A percentile compares a stretch with the other conserved stretches of the same genome.
These are phyloP conservation scores for Trichophyton benhamiae DNA, from an alignment of 2,329 filamentous ascomycete genomes.

Conservation along the genomic window DNA sequence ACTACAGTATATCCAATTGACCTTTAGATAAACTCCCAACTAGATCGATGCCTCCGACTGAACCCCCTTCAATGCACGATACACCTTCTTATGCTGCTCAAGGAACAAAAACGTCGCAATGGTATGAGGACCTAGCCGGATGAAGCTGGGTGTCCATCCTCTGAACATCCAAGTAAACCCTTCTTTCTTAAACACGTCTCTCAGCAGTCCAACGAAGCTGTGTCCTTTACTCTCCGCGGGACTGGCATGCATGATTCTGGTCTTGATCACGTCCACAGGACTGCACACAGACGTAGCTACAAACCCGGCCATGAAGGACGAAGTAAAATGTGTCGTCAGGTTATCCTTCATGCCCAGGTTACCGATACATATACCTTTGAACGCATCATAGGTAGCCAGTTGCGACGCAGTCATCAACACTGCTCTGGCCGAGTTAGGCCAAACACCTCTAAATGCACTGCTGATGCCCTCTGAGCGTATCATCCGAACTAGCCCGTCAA, in stretches of 20 bases:
- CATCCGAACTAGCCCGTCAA: slow-evolving; percentile 81
- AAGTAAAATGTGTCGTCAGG: slow-evolving; percentile 49
- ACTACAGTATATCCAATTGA: neutral
- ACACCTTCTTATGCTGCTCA: slow-evolving; percentile 56
- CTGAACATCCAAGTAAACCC: slow-evolving; percentile 53
- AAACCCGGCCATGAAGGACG: slow-evolving; percentile 51
- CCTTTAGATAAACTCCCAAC: neutral
- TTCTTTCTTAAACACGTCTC: slow-evolving; percentile 44
- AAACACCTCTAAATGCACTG: slow-evolving; percentile 66
- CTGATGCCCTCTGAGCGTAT: slow-evolving; percentile 65
- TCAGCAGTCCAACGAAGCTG: slow-evolving; percentile 38
- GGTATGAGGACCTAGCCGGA: slow-evolving; percentile 53
- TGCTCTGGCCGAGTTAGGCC: slow-evolving; percentile 50
- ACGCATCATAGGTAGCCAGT: slow-evolving; percentile 51
- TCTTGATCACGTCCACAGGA: slow-evolving; percentile 56
- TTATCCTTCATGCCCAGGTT: slow-evolving; percentile 43
- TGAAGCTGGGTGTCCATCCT: slow-evolving; percentile 56
- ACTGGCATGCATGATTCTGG: slow-evolving; percentile 49
- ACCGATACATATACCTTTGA: slow-evolving; percentile 46
- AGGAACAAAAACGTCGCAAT: slow-evolving; percentile 55
- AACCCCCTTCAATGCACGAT: slow-evolving; percentile 33
- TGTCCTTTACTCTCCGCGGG: slow-evolving; percentile 30
- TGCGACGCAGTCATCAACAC: slow-evolving; percentile 56
- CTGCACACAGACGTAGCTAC: slow-evolving; percentile 56
- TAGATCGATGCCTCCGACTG: neutral